Base-by-base conservation (phyloP, 768 basidiomycete genomes). In the Atractiella rhizophila region DNA sequence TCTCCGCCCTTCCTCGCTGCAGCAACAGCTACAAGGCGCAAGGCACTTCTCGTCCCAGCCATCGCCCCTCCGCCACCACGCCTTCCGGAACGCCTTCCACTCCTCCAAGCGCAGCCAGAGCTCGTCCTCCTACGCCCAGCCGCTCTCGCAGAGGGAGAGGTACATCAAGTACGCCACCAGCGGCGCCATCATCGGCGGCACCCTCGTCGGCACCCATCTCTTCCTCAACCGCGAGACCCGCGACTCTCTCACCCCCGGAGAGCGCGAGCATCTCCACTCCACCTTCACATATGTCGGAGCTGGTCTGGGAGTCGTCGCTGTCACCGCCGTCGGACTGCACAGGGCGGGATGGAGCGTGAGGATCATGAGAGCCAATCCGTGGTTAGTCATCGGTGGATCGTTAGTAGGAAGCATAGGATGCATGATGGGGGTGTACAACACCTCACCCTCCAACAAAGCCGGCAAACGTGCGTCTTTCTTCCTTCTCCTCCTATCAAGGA, bases 351-450 rank as follows among this genome's bases (percentile, higher is more conserved):
- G 42, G 19, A 45, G 43, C 10, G 33, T 28, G 13, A 25, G 49
- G 4, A 40, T 53, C 10, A 51, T 54, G 51, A 28, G 37, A 2
- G 20, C 38, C 23, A 52, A 53, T 35, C 54, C 53, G 3, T 54
- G 53, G 51, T 23, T 44, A 4, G 44, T 47, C n/a, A 50, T 45
- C 49, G 47, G 50, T 6, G 47, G 43, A 3, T 39, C 44, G 4
- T 40, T 47, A n/a, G 51, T 47, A 12, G 77, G 77, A 12, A 68
- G 70, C 45, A 77, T 86, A 42, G 80, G 78, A 0, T 69, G 71
- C 4, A 86, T 86, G 78, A 71, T 77, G 66, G 79, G 75, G 32
- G 70, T 71, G 2, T 69, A 69, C 54, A 74, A 70, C 58, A 83
- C 79, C 0, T 63, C 75, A 26, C 78, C 81, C 1, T 76, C 81